phyloP scores from a whole-genome alignment of 495 filamentous ascomycete genomes.

The Glarea lozoyensis region DNA sequence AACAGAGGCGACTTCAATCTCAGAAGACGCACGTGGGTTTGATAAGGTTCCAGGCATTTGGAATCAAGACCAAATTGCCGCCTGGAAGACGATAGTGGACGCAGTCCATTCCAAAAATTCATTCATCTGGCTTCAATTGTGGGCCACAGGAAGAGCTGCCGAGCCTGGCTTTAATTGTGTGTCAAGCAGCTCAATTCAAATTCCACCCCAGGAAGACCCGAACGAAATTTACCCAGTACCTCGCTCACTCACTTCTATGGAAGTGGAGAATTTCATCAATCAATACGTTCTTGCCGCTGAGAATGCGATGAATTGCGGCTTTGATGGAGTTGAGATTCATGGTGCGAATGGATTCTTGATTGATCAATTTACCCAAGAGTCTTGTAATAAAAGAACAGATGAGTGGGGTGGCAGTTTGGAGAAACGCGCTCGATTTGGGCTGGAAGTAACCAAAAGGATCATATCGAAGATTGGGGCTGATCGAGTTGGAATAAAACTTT shows the following conservation, averaged over 20 bases:
- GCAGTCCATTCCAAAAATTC: constrained; percentile 56
- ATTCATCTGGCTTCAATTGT: constrained; percentile 60
- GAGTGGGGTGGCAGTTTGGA: constrained; percentile 63
- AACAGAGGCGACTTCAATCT: constrained; percentile 58
- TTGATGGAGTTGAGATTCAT: constrained; percentile 72
- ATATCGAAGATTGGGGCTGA: constrained; percentile 55
- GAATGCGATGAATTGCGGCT: constrained; percentile 59
- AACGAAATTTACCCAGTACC: constrained; percentile 32
- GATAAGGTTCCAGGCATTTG: constrained; percentile 56
- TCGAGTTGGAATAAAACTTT: constrained; percentile 52
- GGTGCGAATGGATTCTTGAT: constrained; percentile 67
- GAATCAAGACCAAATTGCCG: constrained; percentile 46
- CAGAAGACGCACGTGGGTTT: constrained; percentile 41
- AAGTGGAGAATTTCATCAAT: constrained; percentile 47
- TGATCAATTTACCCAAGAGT: constrained; percentile 64
- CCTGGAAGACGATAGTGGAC: constrained; percentile 54
- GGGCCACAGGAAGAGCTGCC: constrained; percentile 56
- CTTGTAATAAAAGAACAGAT: constrained; percentile 54
- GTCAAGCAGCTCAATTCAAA: constrained; percentile 36
- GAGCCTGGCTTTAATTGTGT: constrained; percentile 30
- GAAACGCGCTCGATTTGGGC: constrained; percentile 54
- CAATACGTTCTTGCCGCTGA: constrained; percentile 52
- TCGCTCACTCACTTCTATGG: constrained; percentile 39
- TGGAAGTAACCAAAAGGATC: constrained; percentile 58
- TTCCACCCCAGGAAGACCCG: no score